A percentile compares a stretch with the other conserved stretches of the same genome.
Evolutionary conservation across 257 asterid genomes (phyloP).

Genomic region (Lycium ferocissimum): DNA sequence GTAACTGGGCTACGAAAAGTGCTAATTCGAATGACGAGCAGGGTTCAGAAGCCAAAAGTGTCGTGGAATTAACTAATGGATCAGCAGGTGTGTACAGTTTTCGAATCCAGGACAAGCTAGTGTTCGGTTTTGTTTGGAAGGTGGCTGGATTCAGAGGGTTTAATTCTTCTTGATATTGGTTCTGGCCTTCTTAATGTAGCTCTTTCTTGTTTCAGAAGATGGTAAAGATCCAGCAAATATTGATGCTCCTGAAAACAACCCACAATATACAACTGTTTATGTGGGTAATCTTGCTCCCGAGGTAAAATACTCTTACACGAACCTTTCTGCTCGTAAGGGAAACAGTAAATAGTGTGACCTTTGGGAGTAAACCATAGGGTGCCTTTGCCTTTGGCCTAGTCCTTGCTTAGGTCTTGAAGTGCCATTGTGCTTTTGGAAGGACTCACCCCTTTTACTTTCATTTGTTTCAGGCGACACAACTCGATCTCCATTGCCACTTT

Average conservation of each 20-base stretch:
- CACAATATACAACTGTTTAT: slow-evolving; percentile 86
- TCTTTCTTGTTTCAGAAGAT: slow-evolving; percentile 64
- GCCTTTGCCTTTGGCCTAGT: neutral
- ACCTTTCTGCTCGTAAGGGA: neutral
- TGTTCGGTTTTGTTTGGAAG: neutral
- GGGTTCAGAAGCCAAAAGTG: slow-evolving; percentile 77
- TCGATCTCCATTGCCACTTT: slow-evolving; percentile 94
- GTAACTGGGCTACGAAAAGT: slow-evolving; percentile 98
- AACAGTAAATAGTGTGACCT: neutral
- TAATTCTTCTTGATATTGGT: neutral
- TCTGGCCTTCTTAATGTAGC: neutral
- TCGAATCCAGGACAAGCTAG: neutral
- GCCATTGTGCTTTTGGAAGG: neutral
- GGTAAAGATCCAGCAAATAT: slow-evolving; percentile 70
- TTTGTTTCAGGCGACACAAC: slow-evolving; percentile 75
- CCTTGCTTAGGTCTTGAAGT: slow-evolving; percentile 9
- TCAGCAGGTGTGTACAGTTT: slow-evolving; percentile 60
- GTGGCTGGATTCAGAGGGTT: slow-evolving; percentile 18
- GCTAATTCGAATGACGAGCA: slow-evolving; percentile 79
- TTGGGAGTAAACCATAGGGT: slow-evolving; percentile 1
- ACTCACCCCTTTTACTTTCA: neutral
- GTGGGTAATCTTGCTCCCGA: slow-evolving; percentile 97
- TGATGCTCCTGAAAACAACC: slow-evolving; percentile 93
- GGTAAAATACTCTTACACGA: slow-evolving; percentile 47
- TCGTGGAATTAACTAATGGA: slow-evolving; percentile 77